Evolutionary conservation across 345 rosid genomes (phyloP), one percentile per base, ranked within the genome.

Genomic region (Draba incana): DNA sequence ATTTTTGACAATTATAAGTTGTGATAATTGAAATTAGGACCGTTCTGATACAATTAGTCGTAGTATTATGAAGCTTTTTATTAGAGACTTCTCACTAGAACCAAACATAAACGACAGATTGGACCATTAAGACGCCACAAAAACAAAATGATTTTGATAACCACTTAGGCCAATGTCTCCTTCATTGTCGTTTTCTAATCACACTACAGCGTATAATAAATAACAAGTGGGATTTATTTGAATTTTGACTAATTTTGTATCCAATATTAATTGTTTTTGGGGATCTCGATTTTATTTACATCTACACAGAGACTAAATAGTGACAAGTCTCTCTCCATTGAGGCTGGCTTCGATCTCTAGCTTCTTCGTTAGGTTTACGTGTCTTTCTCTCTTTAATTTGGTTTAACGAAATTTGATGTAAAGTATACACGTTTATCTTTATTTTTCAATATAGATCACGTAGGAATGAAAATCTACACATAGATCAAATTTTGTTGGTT

Each of bases 31-130:
- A 48, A 52, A 37, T 10, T 47, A 23, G 42, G 57, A 55, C 44
- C 57, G 30, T 64, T 39, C 53, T 64, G 52, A 51, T 62, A 23
- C 24, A 49, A 41, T 50, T 57, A 46, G 20, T 66, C 59, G 37
- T 43, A 51, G 62, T 25, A 25, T 57, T 73, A 33, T 25, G 37
- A 33, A 44, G 23, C 41, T 15, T 59, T 66, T 59, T 66, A 0
- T 46, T 28, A 25, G n/a, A 53, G 38, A 57, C 42, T 39, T 66
- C 44, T 59, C 38, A 54, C 31, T 45, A 67, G 52, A 20, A 45
- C 78, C 78, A 74, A 67, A 54, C 59, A 67, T 55, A 67, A 43
- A 61, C 50, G 63, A 74, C 73, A 54, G 5, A 53, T 27, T 46
- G 10, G 55, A 35, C 66, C 49, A 74, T 52, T 59, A 57, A 56